Evolutionary conservation across 768 basidiomycete species (phyloP).

Genomic region (Tylopilus balloui): DNA sequence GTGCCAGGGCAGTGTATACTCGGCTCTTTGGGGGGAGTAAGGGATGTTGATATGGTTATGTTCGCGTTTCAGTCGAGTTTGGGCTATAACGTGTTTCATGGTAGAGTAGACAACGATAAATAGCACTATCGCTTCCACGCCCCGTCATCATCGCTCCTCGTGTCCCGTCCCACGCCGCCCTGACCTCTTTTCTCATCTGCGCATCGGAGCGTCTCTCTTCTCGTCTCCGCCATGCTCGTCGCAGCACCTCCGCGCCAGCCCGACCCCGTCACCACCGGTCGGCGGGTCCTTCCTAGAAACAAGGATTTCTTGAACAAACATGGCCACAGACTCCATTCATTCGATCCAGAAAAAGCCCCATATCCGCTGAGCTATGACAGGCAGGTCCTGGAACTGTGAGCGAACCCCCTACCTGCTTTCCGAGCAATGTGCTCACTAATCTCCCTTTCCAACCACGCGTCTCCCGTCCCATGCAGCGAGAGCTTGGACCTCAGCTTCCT

Average conservation of each 20-base stretch:
- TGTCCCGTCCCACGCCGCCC: constrained; percentile 10
- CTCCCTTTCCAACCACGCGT: background rate
- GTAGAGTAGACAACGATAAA: background rate
- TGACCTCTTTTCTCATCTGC: background rate
- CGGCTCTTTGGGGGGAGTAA: constrained; percentile 39
- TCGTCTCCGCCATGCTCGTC: constrained; percentile 16
- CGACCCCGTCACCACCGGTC: constrained; percentile 24
- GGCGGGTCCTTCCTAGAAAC: constrained; percentile 31
- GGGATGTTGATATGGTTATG: constrained; percentile 21
- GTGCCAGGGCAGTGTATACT: constrained; percentile 41
- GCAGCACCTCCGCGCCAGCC: constrained; percentile 14
- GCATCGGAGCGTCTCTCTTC: background rate
- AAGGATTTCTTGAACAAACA: constrained; percentile 61
- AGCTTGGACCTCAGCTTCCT: constrained; percentile 49
- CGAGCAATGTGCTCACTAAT: constrained; percentile 5
- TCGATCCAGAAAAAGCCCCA: constrained; percentile 71
- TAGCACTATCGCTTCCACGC: constrained; percentile 11
- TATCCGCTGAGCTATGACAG: constrained; percentile 74
- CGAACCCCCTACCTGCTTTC: constrained; percentile 2
- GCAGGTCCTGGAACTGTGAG: constrained; percentile 64
- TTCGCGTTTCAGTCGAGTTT: constrained; percentile 25
- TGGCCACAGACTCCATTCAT: constrained; percentile 62
- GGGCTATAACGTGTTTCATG: constrained; percentile 29
- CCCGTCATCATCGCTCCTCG: constrained; percentile 1
- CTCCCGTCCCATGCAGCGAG: constrained; percentile 37